These are phyloP conservation scores for Apiospora pterosperma DNA, from an alignment of 2,329 filamentous ascomycete genomes.

Conservation along the genomic window DNA sequence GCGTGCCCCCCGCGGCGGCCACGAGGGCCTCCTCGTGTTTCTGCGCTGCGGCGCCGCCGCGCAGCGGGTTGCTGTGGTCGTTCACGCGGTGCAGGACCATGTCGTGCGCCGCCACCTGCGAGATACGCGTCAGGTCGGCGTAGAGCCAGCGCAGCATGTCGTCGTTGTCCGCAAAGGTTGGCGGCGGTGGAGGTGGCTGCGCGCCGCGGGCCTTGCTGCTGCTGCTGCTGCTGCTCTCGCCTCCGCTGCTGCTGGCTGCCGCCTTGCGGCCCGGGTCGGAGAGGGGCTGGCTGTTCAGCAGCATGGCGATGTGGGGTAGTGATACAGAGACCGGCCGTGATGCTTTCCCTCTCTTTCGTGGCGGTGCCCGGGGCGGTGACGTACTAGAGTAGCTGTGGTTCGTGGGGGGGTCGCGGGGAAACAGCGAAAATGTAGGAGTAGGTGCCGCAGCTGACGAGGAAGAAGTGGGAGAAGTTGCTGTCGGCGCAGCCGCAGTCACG, in stretches of 20 bases:
- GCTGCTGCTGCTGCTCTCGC: background rate
- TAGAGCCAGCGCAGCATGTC: conserved; percentile 16
- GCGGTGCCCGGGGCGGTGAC: background rate
- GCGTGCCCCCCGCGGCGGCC: conserved; percentile 6
- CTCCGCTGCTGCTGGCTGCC: background rate
- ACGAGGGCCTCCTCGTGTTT: conserved; percentile 9
- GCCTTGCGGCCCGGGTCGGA: background rate
- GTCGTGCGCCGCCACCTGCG: conserved; percentile 8
- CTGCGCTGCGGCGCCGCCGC: background rate
- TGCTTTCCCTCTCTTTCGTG: background rate
- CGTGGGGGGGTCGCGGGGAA: background rate
- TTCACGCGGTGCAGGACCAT: conserved; percentile 17
- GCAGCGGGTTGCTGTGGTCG: conserved; percentile 1
- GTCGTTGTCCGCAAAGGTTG: background rate
- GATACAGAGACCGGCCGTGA: background rate
- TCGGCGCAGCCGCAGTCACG: background rate
- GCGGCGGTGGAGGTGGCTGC: background rate
- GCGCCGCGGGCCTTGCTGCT: background rate
- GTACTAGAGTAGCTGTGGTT: background rate
- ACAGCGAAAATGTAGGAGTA: background rate
- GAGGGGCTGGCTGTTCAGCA: background rate
- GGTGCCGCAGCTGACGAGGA: background rate
- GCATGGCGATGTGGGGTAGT: background rate
- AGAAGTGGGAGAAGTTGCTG: background rate
- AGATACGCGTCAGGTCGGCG: conserved; percentile 15